These are phyloP conservation scores for Phytophthora meadii DNA, from an alignment of 352 stramenopile species.

Conservation along the genomic window DNA sequence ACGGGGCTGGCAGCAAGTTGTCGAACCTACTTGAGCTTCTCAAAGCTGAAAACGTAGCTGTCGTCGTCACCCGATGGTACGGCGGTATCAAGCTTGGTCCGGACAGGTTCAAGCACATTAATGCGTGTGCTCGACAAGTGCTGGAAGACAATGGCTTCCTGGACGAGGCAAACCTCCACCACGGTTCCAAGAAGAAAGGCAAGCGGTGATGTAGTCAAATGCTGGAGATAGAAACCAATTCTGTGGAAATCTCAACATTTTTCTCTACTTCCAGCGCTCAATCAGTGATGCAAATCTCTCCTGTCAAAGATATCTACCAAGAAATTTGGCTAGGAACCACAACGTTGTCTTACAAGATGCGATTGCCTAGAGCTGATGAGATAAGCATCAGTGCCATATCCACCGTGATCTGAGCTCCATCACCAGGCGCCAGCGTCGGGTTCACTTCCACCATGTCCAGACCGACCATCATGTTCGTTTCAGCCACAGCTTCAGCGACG, in stretches of 20 bases:
- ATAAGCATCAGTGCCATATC: constrained; percentile 94
- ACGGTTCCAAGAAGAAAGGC: constrained; percentile 57
- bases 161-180: constrained; percentile 22
- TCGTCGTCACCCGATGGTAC: constrained; percentile 88
- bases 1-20: constrained; percentile 83
- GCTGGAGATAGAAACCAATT: too few relatives aligned
- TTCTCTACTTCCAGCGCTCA: not conserved
- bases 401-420: constrained; percentile 91
- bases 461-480: constrained; percentile 89
- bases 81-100: constrained; percentile 83
- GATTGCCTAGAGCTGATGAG: constrained; percentile 93
- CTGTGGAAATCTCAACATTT: constrained; percentile 1
- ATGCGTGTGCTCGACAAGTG: constrained; percentile 68
- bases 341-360: constrained; percentile 75
- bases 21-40: constrained; percentile 84
- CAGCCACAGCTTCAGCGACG: constrained; percentile 92
- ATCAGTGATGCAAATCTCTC: not conserved
- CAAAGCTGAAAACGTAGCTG: constrained; percentile 80
- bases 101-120: constrained; percentile 91
- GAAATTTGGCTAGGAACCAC: not conserved
- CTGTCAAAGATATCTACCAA: not conserved
- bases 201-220: constrained; percentile 39
- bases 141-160: constrained; percentile 81
- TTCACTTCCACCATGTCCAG: constrained; percentile 98
- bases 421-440: constrained; percentile 86